A percentile compares a stretch with the other conserved stretches of the same genome.
Conservation (phyloP, 345 rosid genomes). For the Turritis glabra region DNA sequence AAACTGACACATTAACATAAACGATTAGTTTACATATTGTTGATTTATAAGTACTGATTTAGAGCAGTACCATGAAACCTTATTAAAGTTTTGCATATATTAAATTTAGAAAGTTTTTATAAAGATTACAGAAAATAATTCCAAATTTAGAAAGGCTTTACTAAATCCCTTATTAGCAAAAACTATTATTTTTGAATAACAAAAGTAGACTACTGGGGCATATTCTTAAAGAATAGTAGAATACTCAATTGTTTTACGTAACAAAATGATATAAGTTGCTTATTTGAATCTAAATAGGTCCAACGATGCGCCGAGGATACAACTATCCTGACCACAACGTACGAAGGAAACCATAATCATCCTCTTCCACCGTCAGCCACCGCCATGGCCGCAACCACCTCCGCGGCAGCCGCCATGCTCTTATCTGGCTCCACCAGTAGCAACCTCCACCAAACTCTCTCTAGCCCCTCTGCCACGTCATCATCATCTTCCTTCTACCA, state of each 20-base stretch:
- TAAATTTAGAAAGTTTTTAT: neutral
- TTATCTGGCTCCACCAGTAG: constrained; percentile 72
- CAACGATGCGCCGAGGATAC: constrained; percentile 91
- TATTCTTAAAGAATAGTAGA: neutral
- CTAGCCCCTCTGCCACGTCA: constrained; percentile 34
- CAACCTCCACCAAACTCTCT: constrained; percentile 52
- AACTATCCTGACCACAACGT: constrained; percentile 75
- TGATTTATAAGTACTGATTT: too few species aligned
- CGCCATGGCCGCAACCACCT: constrained; percentile 86
- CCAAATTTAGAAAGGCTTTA: neutral
- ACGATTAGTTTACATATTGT: too few species aligned
- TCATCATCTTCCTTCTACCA: constrained; percentile 43
- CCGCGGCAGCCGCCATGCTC: constrained; percentile 89
- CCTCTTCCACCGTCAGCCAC: constrained; percentile 93
- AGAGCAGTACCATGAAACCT: too few species aligned
- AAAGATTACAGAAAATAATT: neutral
- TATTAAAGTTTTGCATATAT: neutral
- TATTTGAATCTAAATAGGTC: constrained; percentile 48
- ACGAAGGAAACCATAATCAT: constrained; percentile 95
- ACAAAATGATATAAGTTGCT: neutral
- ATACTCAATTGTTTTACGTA: neutral
- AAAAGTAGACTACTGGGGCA: neutral
- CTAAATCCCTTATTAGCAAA: neutral
- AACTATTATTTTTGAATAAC: neutral
- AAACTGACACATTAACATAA: too few species aligned